Percentiles rank a stretch among this genome's conserved stretches.
Evolutionary conservation across 805 yeast species (phyloP).

Genomic region (Starmerella powellii): DNA sequence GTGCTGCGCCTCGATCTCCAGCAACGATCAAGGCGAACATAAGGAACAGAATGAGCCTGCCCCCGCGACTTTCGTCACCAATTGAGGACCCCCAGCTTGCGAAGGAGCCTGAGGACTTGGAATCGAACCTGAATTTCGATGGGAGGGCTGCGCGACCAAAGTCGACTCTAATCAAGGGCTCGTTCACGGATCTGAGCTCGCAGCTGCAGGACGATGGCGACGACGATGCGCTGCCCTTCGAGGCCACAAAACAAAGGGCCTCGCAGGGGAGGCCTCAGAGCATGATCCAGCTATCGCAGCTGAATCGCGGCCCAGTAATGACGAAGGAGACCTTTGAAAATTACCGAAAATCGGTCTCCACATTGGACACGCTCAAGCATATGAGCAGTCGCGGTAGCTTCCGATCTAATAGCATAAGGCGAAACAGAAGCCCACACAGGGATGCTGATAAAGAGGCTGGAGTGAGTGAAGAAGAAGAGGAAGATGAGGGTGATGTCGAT

Average conservation of each 20-base stretch:
- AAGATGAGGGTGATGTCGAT: constrained; percentile 31
- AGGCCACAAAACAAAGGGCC: constrained; percentile 20
- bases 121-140: not conserved
- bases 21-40: not conserved
- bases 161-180: constrained; percentile 3
- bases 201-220: constrained; percentile 11
- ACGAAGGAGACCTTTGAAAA: constrained; percentile 22
- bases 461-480: constrained; percentile 25
- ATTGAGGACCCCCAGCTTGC: too few relatives aligned
- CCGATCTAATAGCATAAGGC: not conserved
- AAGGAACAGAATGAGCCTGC: not conserved
- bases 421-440: not conserved
- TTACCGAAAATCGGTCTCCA: constrained; percentile 21
- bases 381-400: constrained; percentile 7
- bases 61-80: too few relatives aligned
- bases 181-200: not conserved
- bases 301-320: constrained; percentile 21
- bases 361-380: constrained; percentile 15
- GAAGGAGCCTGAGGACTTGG: too few relatives aligned
- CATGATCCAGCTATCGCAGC: constrained; percentile 12
- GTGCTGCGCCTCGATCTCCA: too few relatives aligned
- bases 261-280: constrained; percentile 15
- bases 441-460: not conserved
- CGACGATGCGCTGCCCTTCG: constrained; percentile 24
- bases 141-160: not conserved